Evolutionary conservation across 1,139 yeast genomes (phyloP).

Genomic region (Debaryomycetaceae sp.): DNA sequence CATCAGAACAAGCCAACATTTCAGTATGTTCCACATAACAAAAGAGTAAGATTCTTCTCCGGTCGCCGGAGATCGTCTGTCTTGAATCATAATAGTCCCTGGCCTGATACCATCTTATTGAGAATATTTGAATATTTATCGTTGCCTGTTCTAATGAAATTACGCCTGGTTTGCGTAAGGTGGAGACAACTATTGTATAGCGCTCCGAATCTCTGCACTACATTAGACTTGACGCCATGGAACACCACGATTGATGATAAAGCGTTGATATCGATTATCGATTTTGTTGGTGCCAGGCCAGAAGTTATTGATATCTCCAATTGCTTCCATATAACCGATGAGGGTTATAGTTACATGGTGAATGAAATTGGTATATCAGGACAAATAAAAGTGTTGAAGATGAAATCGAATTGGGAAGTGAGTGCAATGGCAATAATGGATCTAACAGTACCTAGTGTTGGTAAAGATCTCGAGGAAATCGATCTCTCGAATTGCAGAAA

Average conservation of each 20-base stretch:
- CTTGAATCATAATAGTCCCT: slow-evolving; percentile 47
- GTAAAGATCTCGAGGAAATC: slow-evolving; percentile 53
- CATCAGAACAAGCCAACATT: background rate
- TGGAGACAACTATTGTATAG: slow-evolving; percentile 67
- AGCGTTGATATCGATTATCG: slow-evolving; percentile 54
- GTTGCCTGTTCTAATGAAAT: slow-evolving; percentile 55
- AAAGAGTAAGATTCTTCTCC: slow-evolving; percentile 44
- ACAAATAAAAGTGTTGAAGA: slow-evolving; percentile 47
- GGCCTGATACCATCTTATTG: slow-evolving; percentile 56
- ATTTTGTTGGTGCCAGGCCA: slow-evolving; percentile 71
- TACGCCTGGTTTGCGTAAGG: slow-evolving; percentile 53
- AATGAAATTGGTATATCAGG: slow-evolving; percentile 71
- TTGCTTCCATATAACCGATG: slow-evolving; percentile 75
- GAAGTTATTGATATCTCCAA: slow-evolving; percentile 58
- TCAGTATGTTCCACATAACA: slow-evolving; percentile 51
- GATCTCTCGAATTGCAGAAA: slow-evolving; percentile 72
- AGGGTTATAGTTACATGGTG: slow-evolving; percentile 66
- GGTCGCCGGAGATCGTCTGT: slow-evolving; percentile 58
- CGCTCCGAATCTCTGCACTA: slow-evolving; percentile 49
- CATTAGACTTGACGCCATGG: slow-evolving; percentile 57
- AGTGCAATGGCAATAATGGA: slow-evolving; percentile 82
- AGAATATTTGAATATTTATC: slow-evolving; percentile 50
- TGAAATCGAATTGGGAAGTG: slow-evolving; percentile 75
- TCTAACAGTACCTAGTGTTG: slow-evolving; percentile 62
- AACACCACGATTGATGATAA: slow-evolving; percentile 58